Evolutionary conservation across 1,284 basidiomycete genomes (phyloP).

Genomic region (Cystobasidium pallidum): DNA sequence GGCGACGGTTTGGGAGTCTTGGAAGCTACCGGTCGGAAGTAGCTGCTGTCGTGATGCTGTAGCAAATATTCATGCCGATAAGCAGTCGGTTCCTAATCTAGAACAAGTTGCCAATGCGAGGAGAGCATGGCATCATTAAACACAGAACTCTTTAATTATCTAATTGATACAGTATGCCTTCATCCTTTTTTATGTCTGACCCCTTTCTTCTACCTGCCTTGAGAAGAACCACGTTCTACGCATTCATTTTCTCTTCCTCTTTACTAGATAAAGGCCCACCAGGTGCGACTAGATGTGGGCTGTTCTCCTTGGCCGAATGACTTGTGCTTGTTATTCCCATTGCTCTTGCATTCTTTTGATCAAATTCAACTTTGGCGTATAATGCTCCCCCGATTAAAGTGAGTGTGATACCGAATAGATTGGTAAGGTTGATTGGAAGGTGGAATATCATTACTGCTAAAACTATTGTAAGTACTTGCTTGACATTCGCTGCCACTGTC

Average conservation of each 20-base stretch:
- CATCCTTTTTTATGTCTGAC: neutral
- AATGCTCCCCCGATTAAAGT: constrained; percentile 77
- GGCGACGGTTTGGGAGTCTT: constrained; percentile 29
- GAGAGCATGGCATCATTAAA: too few relatives aligned
- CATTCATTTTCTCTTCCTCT: constrained; percentile 19
- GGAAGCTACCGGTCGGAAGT: constrained; percentile 25
- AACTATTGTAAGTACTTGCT: constrained; percentile 87
- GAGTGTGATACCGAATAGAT: constrained; percentile 75
- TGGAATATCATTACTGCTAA: constrained; percentile 82
- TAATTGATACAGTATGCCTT: too few relatives aligned
- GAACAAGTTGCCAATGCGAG: too few relatives aligned
- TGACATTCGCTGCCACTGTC: constrained; percentile 86
- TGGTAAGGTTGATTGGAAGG: constrained; percentile 73
- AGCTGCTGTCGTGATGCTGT: neutral
- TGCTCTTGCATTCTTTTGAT: constrained; percentile 32
- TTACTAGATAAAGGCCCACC: neutral
- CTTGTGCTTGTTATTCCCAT: neutral
- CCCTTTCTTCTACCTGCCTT: neutral
- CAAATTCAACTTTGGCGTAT: constrained; percentile 40
- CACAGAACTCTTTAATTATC: too few relatives aligned
- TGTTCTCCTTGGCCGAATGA: neutral
- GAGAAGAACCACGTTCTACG: neutral
- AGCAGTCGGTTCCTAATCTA: too few relatives aligned
- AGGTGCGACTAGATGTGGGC: neutral
- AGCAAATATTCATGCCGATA: too few relatives aligned